Evolutionary conservation across 2,329 filamentous ascomycete genomes (phyloP), one percentile per base, ranked within the genome.

Genomic region (Aureobasidium namibiae): DNA sequence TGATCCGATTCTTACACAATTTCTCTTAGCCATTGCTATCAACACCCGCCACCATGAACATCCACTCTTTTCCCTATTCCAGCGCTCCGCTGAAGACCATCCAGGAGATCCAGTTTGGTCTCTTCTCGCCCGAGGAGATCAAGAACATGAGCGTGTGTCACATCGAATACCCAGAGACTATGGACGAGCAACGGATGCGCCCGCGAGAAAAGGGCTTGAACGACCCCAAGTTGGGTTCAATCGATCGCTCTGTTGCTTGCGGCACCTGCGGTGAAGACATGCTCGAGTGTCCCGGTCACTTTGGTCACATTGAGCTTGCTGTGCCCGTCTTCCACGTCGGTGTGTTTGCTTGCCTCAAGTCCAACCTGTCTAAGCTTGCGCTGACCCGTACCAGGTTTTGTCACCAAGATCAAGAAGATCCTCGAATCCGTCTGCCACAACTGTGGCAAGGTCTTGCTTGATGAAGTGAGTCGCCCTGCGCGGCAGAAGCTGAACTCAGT

Each of bases 391-490:
- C 78, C 81, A 79, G 94, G 94, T 69, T 99, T 96, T 76, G 88
- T 99, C 78, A 95, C 90, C 75, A 97, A 97, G 80, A 92, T 96
- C 77, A 99, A 99, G 82, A 99, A 97, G 81, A 85, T 99, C 68
- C 81, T 99, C 74, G 95, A 99, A 82, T 94, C 92, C 67, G 92
- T 99, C 75, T 99, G 95, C 82, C 92, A 96, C 79, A 96, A 95
- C 76, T 99, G 95, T 82, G 92, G 92, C 78, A 95, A 94, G 81
- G 90, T 97, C 72, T 84, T 96, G 81, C 88, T 91, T 77, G 92
- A 97, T 83, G 89, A 90, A 87, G 92, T 97, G 87, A 90, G 92
- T 95, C 80, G 81, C 80, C 79, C 80, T 80, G 78, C 61, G 52
- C 52, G 52, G 52, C 52, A 39, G 29, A 42, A 41, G 50, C 36